A percentile compares a stretch with the other conserved stretches of the same genome.
These are phyloP conservation scores for Austroboletus festivus DNA, from an alignment of 768 basidiomycete species.

Conservation along the genomic window DNA sequence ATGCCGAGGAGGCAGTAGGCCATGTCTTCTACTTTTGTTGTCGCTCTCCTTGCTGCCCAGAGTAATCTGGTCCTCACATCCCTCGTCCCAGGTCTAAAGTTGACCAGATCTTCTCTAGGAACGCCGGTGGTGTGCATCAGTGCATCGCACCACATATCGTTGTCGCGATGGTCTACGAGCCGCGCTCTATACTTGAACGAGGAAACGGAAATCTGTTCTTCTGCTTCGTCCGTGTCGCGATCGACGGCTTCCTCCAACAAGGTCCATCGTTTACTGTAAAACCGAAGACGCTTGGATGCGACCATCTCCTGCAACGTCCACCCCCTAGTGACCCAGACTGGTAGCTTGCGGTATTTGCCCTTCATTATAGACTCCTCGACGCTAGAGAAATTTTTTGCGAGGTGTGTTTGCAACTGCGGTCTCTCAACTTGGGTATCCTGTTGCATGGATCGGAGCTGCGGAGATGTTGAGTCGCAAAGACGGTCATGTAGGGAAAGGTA, in stretches of 20 bases:
- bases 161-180: slow-evolving; percentile 19
- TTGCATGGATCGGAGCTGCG: slow-evolving; percentile 5
- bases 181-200: slow-evolving; percentile 21
- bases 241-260: slow-evolving; percentile 24
- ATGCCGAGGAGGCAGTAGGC: slow-evolving; percentile 31
- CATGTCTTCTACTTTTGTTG: slow-evolving; percentile 28
- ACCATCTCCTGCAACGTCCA: slow-evolving; percentile 30
- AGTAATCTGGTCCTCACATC: slow-evolving; percentile 18
- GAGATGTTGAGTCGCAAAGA: background rate
- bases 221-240: slow-evolving; percentile 9
- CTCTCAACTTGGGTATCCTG: slow-evolving; percentile 26
- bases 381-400: slow-evolving; percentile 6
- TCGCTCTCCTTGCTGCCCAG: slow-evolving; percentile 29
- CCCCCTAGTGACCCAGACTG: slow-evolving; percentile 21
- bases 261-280: slow-evolving; percentile 25
- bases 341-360: slow-evolving; percentile 9
- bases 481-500: slow-evolving; percentile 11
- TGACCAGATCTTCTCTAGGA: slow-evolving; percentile 2
- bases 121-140: slow-evolving; percentile 16
- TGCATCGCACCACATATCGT: slow-evolving; percentile 12
- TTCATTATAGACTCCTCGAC: background rate
- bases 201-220: slow-evolving; percentile 4
- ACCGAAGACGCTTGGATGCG: slow-evolving; percentile 26
- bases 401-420: slow-evolving; percentile 6
- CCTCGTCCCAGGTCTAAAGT: slow-evolving; percentile 14